Base-by-base conservation (phyloP, 345 rosid genomes). In the Boechera stricta region DNA sequence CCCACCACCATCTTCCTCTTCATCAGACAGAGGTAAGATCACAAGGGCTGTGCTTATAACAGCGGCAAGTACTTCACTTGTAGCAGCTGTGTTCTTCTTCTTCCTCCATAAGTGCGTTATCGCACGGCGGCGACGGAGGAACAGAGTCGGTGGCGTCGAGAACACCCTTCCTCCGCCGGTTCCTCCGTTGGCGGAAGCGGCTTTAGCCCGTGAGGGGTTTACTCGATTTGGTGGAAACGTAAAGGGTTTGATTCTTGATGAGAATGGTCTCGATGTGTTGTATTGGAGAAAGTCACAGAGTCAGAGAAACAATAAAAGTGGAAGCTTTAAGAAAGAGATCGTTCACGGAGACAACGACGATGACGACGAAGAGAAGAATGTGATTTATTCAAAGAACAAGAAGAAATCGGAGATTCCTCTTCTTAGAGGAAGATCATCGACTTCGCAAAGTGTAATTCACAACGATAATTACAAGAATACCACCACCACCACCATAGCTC, bases 41-140 rank as follows among this genome's bases (percentile, higher is more conserved):
- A 80, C 65, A 9, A 88, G 77, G 77, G 94, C 96, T 39, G 92
- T 91, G 7, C 89, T 76, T 44, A 88, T 78, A 52, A 90, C 95
- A 0, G 97, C 94, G 0, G 96, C 84, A 13, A 79, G 81, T 78
- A 87, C 97, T 53, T 55, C 87, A 38, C 85, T 85, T 24, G 48
- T 87, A 1, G 93, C 90, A 0, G 83, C 57, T 9, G 24, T 89
- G 48, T 69, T 95, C 66, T 91, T 95, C 87, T 78, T 88, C 35
- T 74, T 83, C 1, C 48, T 88, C 31, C 81, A 72, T 49, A 79
- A 72, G 47, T 84, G 64, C 48, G n/a, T 42, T 1, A 42, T 42
- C 48, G 48, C 6, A 76, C 58, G 6, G 57, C 74, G 80, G 4
- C 64, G 80, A 65, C 81, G 75, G 41, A 82, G 64, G 48, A 76